These are phyloP conservation scores for Colletotrichum lini DNA, from an alignment of 2,329 filamentous ascomycete species.

Conservation along the genomic window DNA sequence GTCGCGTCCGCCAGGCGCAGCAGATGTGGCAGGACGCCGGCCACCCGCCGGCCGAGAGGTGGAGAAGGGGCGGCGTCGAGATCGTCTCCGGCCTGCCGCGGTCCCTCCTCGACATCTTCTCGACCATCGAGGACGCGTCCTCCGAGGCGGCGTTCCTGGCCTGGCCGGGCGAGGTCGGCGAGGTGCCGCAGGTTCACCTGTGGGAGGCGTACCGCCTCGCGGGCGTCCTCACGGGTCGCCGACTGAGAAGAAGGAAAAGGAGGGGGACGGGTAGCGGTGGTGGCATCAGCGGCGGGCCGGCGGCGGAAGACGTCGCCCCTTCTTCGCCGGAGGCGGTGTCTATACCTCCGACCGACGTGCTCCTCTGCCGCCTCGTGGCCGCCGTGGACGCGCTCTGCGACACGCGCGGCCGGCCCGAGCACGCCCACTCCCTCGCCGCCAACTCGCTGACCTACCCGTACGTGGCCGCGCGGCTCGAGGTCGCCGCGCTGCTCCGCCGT, in stretches of 20 bases:
- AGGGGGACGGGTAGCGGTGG: too few relatives aligned
- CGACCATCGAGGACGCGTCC: background rate
- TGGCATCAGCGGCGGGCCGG: background rate
- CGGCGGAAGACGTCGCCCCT: too few relatives aligned
- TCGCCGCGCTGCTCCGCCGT: conserved; percentile 35
- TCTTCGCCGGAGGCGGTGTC: background rate
- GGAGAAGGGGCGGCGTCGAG: too few relatives aligned
- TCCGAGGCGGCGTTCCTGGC: conserved; percentile 39
- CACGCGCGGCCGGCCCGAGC: conserved; percentile 36
- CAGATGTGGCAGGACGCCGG: too few relatives aligned
- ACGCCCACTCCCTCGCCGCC: conserved; percentile 40
- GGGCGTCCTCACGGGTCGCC: conserved; percentile 43
- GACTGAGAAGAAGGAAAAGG: conserved; percentile 12
- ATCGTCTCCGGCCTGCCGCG: too few relatives aligned
- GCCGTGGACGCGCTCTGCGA: conserved; percentile 45
- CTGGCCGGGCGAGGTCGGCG: conserved; percentile 45
- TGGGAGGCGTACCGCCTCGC: conserved; percentile 47
- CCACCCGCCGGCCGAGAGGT: too few relatives aligned
- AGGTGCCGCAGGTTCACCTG: conserved; percentile 46
- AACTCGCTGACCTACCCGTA: conserved; percentile 48
- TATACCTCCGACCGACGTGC: conserved; percentile 21
- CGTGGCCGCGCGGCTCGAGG: conserved; percentile 46
- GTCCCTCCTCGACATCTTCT: too few relatives aligned
- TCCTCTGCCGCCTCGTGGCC: conserved; percentile 44
- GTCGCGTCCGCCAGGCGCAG: too few relatives aligned